A percentile compares a stretch with the other conserved stretches of the same genome.
Evolutionary conservation across 768 basidiomycete genomes (phyloP).

Genomic region (Pisolithus microcarpus): DNA sequence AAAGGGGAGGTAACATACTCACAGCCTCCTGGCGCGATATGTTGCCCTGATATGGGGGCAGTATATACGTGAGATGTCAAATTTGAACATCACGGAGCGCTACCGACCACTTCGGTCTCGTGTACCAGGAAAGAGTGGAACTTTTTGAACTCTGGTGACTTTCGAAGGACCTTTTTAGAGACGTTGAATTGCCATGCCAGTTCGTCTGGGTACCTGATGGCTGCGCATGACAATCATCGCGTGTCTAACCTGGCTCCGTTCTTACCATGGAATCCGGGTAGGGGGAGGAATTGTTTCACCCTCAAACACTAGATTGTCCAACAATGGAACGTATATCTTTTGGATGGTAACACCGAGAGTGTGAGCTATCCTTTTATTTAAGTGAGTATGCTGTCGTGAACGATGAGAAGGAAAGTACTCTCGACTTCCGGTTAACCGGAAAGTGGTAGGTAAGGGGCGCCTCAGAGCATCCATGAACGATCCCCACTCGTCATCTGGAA

Average conservation of each 20-base stretch:
- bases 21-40: constrained; percentile 95
- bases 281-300: constrained; percentile 73
- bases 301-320: constrained; percentile 70
- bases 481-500: constrained; percentile 77
- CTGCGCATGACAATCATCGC: not conserved
- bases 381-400: not conserved
- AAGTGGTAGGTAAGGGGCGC: constrained; percentile 83
- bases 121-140: constrained; percentile 96
- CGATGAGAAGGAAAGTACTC: constrained; percentile 43
- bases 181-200: constrained; percentile 96
- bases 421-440: constrained; percentile 84
- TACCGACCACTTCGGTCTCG: constrained; percentile 90
- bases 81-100: not conserved
- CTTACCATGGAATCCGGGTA: constrained; percentile 76
- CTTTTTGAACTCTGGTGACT: constrained; percentile 82
- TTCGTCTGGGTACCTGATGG: constrained; percentile 81
- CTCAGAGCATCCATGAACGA: constrained; percentile 57
- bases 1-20: constrained; percentile 96
- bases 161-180: constrained; percentile 80
- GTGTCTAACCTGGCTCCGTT: not conserved
- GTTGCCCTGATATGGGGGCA: constrained; percentile 59
- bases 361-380: constrained; percentile 46
- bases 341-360: constrained; percentile 76
- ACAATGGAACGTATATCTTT: constrained; percentile 66
- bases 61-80: not conserved